Evolutionary conservation across 345 rosid species (phyloP).

Genomic region (Noccaea caerulescens): DNA sequence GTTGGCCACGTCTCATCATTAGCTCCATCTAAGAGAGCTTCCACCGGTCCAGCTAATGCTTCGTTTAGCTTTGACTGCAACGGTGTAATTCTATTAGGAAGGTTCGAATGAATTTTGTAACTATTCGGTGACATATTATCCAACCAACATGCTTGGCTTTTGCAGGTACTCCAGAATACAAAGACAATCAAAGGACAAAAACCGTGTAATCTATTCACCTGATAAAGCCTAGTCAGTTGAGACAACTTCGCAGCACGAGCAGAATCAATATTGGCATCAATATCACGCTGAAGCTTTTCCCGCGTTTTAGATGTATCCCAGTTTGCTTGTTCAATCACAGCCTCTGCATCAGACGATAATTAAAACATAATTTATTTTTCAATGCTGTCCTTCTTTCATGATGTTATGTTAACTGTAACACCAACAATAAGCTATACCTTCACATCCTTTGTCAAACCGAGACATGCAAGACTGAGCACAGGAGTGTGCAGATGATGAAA

Average conservation of each 20-base stretch:
- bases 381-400: conserved; percentile 4
- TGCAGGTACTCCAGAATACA: conserved; percentile 57
- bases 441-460: conserved; percentile 71
- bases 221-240: conserved; percentile 70
- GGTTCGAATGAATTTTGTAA: conserved; percentile 16
- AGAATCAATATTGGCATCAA: conserved; percentile 80
- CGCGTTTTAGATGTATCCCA: conserved; percentile 85
- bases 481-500: conserved; percentile 62
- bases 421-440: conserved; percentile 53
- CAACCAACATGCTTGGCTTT: conserved; percentile 18
- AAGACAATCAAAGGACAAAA: too few relatives aligned
- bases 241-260: conserved; percentile 81
- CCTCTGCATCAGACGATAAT: conserved; percentile 55
- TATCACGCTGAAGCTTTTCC: conserved; percentile 84
- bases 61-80: conserved; percentile 75
- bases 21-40: conserved; percentile 91
- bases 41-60: conserved; percentile 84
- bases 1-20: conserved; percentile 83
- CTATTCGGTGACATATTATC: too few relatives aligned
- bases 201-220: conserved; percentile 53
- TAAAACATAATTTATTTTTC: neutral
- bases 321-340: conserved; percentile 78
- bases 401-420: conserved; percentile 14
- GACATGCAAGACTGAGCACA: conserved; percentile 57
- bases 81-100: conserved; percentile 26